Evolutionary conservation across 805 yeast genomes (phyloP).

Genomic region (Candida pseudofarinosa): DNA sequence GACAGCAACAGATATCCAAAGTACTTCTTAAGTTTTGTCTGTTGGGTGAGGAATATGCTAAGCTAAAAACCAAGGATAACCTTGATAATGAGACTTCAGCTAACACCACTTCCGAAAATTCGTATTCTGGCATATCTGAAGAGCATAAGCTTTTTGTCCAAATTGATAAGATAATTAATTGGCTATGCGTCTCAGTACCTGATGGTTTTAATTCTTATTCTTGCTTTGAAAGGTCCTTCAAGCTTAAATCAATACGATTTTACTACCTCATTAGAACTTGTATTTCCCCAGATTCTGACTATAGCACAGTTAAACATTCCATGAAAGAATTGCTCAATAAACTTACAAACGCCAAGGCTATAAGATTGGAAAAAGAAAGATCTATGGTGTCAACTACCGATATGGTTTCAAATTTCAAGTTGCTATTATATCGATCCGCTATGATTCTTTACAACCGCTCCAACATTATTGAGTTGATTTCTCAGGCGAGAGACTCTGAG

Average conservation of each 20-base stretch:
- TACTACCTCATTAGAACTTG: conserved; percentile 54
- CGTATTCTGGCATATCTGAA: conserved; percentile 12
- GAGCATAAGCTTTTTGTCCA: conserved; percentile 21
- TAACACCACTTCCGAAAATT: conserved; percentile 9
- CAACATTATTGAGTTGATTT: conserved; percentile 54
- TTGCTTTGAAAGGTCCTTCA: conserved; percentile 50
- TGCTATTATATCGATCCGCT: conserved; percentile 60
- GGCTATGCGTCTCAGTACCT: conserved; percentile 61
- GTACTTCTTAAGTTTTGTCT: conserved; percentile 49
- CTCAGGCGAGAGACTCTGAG: conserved; percentile 33
- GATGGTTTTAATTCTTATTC: conserved; percentile 44
- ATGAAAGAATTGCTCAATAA: conserved; percentile 59
- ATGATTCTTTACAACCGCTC: conserved; percentile 61
- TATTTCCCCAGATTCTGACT: conserved; percentile 54
- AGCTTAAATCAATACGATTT: conserved; percentile 55
- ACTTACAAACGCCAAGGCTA: conserved; percentile 48
- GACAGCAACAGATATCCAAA: conserved; percentile 60
- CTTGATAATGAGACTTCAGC: conserved; percentile 1
- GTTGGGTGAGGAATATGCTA: conserved; percentile 41
- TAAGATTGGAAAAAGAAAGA: conserved; percentile 30
- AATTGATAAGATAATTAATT: conserved; percentile 51
- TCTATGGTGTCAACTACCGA: conserved; percentile 40
- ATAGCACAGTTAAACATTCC: conserved; percentile 54
- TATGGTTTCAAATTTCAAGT: conserved; percentile 49
- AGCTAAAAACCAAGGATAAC: conserved; percentile 4